Percentiles rank a stretch among this genome's conserved stretches.
These are phyloP conservation scores for Marchantia paleacea DNA, from an alignment of 225 moss, liverwort and hornwort genomes.

Conservation along the genomic window DNA sequence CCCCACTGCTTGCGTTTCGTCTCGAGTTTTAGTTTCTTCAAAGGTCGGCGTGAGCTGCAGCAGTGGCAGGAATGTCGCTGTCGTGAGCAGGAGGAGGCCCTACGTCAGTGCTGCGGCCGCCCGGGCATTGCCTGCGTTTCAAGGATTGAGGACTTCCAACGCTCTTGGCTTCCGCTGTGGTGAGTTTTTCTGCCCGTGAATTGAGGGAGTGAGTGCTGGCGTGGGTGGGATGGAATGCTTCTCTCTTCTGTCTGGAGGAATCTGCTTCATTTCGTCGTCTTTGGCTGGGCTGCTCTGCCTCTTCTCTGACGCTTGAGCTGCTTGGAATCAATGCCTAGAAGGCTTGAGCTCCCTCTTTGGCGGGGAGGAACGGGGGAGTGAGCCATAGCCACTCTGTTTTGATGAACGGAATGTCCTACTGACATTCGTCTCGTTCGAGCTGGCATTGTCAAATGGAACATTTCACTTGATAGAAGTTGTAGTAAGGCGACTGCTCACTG, in stretches of 20 bases:
- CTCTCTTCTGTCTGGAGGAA: neutral
- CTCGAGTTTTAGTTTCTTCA: neutral
- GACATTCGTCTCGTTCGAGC: too few relatives aligned
- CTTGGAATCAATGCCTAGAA: neutral
- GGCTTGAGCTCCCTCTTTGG: neutral
- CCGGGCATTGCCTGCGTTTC: slow-evolving; percentile 10
- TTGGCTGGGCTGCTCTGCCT: neutral
- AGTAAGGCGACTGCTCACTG: too few relatives aligned
- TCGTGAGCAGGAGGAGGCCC: slow-evolving; percentile 6
- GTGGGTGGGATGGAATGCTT: neutral
- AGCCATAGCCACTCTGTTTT: neutral
- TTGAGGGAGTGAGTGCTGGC: neutral
- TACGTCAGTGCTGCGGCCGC: neutral
- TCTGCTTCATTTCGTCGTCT: neutral
- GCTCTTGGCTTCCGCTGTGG: slow-evolving; percentile 8
- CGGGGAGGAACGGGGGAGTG: neutral
- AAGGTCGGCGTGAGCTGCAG: neutral
- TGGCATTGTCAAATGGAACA: too few relatives aligned
- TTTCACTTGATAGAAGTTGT: too few relatives aligned
- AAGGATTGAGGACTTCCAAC: slow-evolving; percentile 20
- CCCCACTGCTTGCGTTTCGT: slow-evolving; percentile 1
- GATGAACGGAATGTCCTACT: neutral
- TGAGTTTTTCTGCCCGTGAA: neutral
- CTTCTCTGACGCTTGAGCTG: neutral
- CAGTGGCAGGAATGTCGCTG: neutral